Conservation (phyloP, 768 basidiomycete genomes). For the Cubamyces lactineus region DNA sequence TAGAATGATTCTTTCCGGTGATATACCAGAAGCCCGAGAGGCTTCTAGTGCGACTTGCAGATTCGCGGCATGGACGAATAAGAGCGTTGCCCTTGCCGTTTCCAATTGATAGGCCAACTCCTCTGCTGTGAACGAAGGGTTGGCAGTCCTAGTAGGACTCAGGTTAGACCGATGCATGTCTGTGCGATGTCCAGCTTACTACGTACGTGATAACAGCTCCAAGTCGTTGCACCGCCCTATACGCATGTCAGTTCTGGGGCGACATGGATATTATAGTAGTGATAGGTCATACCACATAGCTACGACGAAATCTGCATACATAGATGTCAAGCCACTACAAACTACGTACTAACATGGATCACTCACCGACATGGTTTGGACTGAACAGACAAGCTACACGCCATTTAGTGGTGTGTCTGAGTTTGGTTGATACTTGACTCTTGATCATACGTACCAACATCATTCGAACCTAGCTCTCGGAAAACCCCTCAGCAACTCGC, state of each 20-base stretch:
- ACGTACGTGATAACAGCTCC: conserved; percentile 61
- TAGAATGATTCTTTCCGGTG: conserved; percentile 26
- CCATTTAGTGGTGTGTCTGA: not conserved
- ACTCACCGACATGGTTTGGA: conserved; percentile 18
- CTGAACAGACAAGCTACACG: conserved; percentile 13
- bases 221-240: conserved; percentile 53
- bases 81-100: conserved; percentile 24
- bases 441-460: conserved; percentile 39
- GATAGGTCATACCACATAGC: conserved; percentile 17
- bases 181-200: no score
- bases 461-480: conserved; percentile 37
- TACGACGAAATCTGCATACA: conserved; percentile 16
- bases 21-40: conserved; percentile 23
- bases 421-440: conserved; percentile 34
- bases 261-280: not conserved
- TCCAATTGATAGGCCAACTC: conserved; percentile 35
- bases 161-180: no score
- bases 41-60: conserved; percentile 28
- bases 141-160: conserved; percentile 30
- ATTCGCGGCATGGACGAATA: conserved; percentile 30
- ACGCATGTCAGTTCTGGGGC: not conserved
- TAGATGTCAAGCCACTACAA: not conserved
- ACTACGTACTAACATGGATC: not conserved
- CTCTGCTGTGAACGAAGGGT: conserved; percentile 33
- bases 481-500: not conserved